Base-by-base conservation (phyloP, 139 green algal genomes). In the Coelastrella sp. region DNA sequence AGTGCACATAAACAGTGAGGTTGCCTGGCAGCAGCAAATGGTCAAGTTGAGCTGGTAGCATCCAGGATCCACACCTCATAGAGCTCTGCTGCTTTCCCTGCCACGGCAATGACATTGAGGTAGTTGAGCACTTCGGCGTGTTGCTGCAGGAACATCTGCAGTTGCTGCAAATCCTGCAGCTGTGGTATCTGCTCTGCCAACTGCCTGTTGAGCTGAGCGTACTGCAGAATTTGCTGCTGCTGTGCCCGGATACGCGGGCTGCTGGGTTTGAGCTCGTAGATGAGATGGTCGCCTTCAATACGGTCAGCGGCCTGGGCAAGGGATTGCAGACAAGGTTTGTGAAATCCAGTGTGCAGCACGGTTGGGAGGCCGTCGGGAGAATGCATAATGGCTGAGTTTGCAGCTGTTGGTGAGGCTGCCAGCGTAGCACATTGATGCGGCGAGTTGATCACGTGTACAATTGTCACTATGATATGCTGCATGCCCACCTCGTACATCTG, bases 271-370 rank as follows among this genome's bases (percentile, higher is more conserved):
- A 73, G 71, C 6, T 81, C 83, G 23, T 90, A 65, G 10, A 93
- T 77, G n/a, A 93, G 23, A 6, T 89, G 59, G 54, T 92, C 91
- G 22, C 5, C 66, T 13, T 80, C 65, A 4, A 91, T 54, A 20
- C 87, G 65, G 56, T 91, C 90, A 64, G 23, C 83, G 5, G 60
- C 61, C 89, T 87, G 58, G 56, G 86, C 19, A 7, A 32, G 4
- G 5, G 16, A 54, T 54, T 20, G 23, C 23, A 3, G 2, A 7
- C n/a, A 13, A 78, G 20, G 7, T 20, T 23, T 32, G 23, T 78
- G 32, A 47, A 7, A 78, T 78, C 11, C 13, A 78, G 16, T 16
- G n/a, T 78, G 73, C 73, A 32, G 73, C 7, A 22, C 2, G 13
- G 73, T 32, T 22, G 13, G 17, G 73, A 16, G 73, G 13, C 19